These are phyloP conservation scores for Jamesozyma rosinii DNA, from an alignment of 805 yeast genomes.

Conservation along the genomic window DNA sequence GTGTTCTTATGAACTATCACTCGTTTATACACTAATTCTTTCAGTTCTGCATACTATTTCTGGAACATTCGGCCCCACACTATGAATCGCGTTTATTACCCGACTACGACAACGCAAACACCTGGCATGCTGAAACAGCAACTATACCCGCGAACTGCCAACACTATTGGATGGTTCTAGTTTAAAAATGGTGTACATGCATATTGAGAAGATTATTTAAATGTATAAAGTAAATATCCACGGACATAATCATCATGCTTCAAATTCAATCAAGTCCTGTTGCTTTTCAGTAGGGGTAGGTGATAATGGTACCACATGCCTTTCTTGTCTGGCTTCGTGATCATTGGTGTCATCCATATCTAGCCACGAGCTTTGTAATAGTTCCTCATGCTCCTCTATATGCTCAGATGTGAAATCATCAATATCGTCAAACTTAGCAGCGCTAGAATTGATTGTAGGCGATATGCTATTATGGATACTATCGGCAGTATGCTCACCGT, in stretches of 20 bases:
- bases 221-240: neutral
- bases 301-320: constrained; percentile 10
- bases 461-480: constrained; percentile 2
- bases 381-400: constrained; percentile 22
- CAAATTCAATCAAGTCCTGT: constrained; percentile 27
- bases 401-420: constrained; percentile 27
- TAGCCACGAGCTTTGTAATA: constrained; percentile 23
- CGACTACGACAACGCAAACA: too few relatives aligned
- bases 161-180: too few relatives aligned
- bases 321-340: constrained; percentile 9
- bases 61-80: neutral
- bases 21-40: neutral
- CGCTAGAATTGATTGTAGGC: constrained; percentile 10
- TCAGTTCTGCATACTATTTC: neutral
- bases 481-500: neutral
- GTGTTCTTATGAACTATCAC: neutral
- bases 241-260: constrained; percentile 9
- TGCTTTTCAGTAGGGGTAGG: constrained; percentile 4
- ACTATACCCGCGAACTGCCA: too few relatives aligned
- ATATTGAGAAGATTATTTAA: too few relatives aligned
- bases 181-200: too few relatives aligned
- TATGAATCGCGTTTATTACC: neutral
- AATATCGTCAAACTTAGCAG: constrained; percentile 23
- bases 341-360: constrained; percentile 19
- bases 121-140: too few relatives aligned